A percentile compares a stretch with the other conserved stretches of the same genome.
phyloP scores from a whole-genome alignment of 2,329 filamentous ascomycete species.

The Amauroascus verrucosus region DNA sequence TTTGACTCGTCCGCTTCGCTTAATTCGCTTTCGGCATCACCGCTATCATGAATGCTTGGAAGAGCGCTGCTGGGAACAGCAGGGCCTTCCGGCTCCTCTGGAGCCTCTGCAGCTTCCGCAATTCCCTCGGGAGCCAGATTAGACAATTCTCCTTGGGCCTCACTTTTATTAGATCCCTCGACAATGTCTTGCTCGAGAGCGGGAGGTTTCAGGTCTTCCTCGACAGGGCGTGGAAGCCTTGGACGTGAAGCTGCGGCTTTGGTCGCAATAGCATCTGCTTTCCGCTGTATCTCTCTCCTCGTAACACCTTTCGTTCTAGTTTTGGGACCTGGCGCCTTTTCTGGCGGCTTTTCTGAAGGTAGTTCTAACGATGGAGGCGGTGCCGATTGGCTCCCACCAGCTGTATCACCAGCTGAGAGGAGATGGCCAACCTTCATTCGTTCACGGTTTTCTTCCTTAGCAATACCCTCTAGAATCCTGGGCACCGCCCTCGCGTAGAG shows the following conservation, averaged over 20 bases:
- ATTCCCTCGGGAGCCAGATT: background rate
- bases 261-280: slow-evolving; percentile 47
- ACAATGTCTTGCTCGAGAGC: background rate
- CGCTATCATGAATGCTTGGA: slow-evolving; percentile 54
- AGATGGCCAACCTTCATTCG: slow-evolving; percentile 41
- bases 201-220: slow-evolving; percentile 11
- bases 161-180: slow-evolving; percentile 5
- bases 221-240: slow-evolving; percentile 8
- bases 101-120: background rate
- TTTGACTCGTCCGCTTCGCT: slow-evolving; percentile 52
- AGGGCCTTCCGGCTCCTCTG: slow-evolving; percentile 34
- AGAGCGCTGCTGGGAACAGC: slow-evolving; percentile 43
- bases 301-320: slow-evolving; percentile 49
- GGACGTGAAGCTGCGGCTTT: slow-evolving; percentile 22
- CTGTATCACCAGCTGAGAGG: slow-evolving; percentile 31
- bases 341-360: background rate
- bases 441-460: slow-evolving; percentile 39
- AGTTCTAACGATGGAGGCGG: slow-evolving; percentile 14
- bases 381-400: slow-evolving; percentile 13
- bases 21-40: slow-evolving; percentile 59
- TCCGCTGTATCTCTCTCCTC: slow-evolving; percentile 48
- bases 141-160: background rate
- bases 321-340: slow-evolving; percentile 18
- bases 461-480: slow-evolving; percentile 31
- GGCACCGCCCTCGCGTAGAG: slow-evolving; percentile 33